Evolutionary conservation across 1,139 yeast species (phyloP), one percentile per base, ranked within the genome.

Genomic region (Blastobotrys elegans): DNA sequence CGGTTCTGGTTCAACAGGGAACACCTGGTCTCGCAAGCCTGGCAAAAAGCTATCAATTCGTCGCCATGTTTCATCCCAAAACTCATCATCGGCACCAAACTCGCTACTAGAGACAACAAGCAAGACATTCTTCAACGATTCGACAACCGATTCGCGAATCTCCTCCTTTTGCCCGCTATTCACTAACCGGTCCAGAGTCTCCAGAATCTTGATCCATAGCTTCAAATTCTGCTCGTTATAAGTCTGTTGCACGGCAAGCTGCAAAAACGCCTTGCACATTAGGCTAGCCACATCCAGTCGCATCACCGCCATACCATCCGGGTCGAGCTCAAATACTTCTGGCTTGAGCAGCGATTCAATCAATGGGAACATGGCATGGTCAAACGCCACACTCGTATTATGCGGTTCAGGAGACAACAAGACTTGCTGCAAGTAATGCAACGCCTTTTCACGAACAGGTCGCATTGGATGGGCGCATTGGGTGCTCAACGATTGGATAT

Each of bases 381-480:
- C 89, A 55, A 89, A 81, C 1, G 86, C 68, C 41, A 61, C 60
- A n/a, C 53, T 61, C 4, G 54, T 55, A 75, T 72, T 20, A 76
- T 66, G 40, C 55, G 60, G 17, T 62, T 71, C 47, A 51, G 67
- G 46, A 53, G 58, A 81, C 56, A 53, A 76, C 55, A 31, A 76
- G 61, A 49, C 68, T 61, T 57, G 79, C 80, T 58, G 89, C 68
- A 16, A 76, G 61, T 49, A 74, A 68, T 50, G 55, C 41, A 68
- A 56, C 0, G 96, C 92, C 63, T 72, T 77, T 0, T 75, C 67
- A 40, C 96, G 72, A 11, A 89, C 72, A 60, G 84, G 89, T 32
- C 87, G 74, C 62, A 95, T 86, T 8, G 95, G 95, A 58, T 88
- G 89, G 63, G 85, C 77, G 62, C 96, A 86, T 65, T 89, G 96